These are phyloP conservation scores for Nasturtium officinale DNA, from an alignment of 345 rosid species.

Conservation along the genomic window DNA sequence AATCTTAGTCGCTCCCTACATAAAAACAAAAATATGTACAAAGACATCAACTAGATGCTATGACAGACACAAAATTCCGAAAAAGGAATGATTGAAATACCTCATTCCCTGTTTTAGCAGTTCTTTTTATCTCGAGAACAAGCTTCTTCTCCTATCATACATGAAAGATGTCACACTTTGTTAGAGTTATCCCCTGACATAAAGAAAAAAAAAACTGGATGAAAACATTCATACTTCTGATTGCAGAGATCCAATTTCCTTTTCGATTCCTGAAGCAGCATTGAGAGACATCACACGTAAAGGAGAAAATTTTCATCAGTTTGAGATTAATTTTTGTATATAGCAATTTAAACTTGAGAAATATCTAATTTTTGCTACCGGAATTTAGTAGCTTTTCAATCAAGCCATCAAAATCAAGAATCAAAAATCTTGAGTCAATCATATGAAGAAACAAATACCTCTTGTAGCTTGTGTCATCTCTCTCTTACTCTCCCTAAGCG, in stretches of 20 bases:
- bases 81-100: constrained; percentile 41
- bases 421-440: not conserved
- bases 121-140: constrained; percentile 87
- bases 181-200: not conserved
- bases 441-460: constrained; percentile 50
- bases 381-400: not conserved
- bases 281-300: not conserved
- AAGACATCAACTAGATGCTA: not conserved
- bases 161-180: constrained; percentile 25
- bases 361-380: not conserved
- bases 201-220: not conserved
- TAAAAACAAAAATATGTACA: constrained; percentile 15
- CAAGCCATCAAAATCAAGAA: constrained; percentile 7
- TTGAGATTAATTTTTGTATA: not conserved
- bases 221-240: constrained; percentile 58
- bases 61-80: not conserved
- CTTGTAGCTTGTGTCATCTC: constrained; percentile 90
- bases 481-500: constrained; percentile 83
- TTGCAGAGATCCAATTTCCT: constrained; percentile 83
- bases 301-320: constrained; percentile 16
- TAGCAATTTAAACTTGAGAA: not conserved
- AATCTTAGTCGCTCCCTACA: constrained; percentile 82
- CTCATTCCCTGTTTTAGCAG: constrained; percentile 95
- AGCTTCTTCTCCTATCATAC: constrained; percentile 84
- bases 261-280: constrained; percentile 70